Base-by-base conservation (phyloP, 768 basidiomycete species). In the Tylopilus sp. region DNA sequence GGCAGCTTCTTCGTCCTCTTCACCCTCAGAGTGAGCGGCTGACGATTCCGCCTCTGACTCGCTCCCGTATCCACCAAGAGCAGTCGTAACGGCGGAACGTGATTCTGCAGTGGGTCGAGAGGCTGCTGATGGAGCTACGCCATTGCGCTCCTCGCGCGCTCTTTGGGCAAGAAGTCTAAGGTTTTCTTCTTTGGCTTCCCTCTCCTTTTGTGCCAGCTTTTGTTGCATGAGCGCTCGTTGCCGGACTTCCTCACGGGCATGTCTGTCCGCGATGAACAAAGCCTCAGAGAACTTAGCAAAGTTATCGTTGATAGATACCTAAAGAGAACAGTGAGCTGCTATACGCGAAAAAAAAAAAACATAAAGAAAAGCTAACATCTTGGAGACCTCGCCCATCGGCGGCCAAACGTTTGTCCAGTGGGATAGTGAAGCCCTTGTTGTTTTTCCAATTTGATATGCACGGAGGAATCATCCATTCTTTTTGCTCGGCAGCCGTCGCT, bases 401-500 rank as follows among this genome's bases (percentile, higher is more conserved):
- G 34, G 97, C 97, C 48, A 99, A 76, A 58, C 96, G 90, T 75
- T 99, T 98, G 68, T 98, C 97, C 30, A 98, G 79, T 33, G 97
- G 96, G 64, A 98, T 98, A 2, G 97, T 98, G 70, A 95, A 99
- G 81, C 97, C 97, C 74, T 98, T 99, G 84, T 98, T 98, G 78
- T 99, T 99, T 77, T 99, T 99, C 97, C 97, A 99, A 73, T 99
- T 99, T 25, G 92, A 96, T 55, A 99, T 98, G 70, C 96, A 98
- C 17, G 97, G 97, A 17, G 97, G 97, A 52, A 99, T 98, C 94
- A 98, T 97, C 97, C 97, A 98, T 65, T 98, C 97, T 74, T 98
- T 99, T 74, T 98, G 96, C 67, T 99, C 97, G 50, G 92, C 90
- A 9, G 91, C 89, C 0, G 96, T 96, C 4, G 94, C 95, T 65